Base-by-base conservation (phyloP, 352 stramenopile species). In the Phytophthora cactorum region DNA sequence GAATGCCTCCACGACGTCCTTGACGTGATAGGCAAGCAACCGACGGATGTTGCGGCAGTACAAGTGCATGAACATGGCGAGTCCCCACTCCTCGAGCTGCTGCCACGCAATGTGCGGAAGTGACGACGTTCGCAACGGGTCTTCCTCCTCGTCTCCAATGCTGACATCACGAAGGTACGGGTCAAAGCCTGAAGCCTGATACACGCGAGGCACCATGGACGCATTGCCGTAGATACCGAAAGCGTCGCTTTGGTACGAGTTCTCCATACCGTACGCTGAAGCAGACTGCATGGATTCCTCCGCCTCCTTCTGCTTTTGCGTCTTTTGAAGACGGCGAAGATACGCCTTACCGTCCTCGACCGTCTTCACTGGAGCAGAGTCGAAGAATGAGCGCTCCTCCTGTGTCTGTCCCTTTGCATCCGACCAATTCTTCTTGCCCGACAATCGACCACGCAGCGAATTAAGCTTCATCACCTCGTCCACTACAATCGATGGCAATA, bases 21-120 rank as follows among this genome's bases (percentile, higher is more conserved):
- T 93, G 31, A 94, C 80, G 56, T 96, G 88, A 61, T 85, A 93
- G 14, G 88, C 88, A 31, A 96, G 79, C 53, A 96, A 70, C 0
- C 85, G 82, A 1, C 88, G 86, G 56, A 93, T 85, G 61, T 92
- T 94, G 70, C 87, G 86, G 59, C 84, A 90, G 71, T 95, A 95
- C 59, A 95, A 55, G 60, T 95, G 86, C 82, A 95, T 93, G 72
- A 95, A 93, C 82, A 95, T 91, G 10, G 80, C 81, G 15, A 95
- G 70, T 14, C 86, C 84, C 68, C 80, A 81, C 38, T 95, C 84
- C 56, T 95, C 86, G 3, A 92, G 69, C 60, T 94, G 84, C 47
- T 79, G 78, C 86, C 86, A 95, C 8, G 86, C 84, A 29, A 90
- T 77, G 31, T 91, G 81, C 47, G 84, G 80, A 60, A 88, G 80